Base-by-base conservation (phyloP, 139 green algal species). In the Chlorella sp. region DNA sequence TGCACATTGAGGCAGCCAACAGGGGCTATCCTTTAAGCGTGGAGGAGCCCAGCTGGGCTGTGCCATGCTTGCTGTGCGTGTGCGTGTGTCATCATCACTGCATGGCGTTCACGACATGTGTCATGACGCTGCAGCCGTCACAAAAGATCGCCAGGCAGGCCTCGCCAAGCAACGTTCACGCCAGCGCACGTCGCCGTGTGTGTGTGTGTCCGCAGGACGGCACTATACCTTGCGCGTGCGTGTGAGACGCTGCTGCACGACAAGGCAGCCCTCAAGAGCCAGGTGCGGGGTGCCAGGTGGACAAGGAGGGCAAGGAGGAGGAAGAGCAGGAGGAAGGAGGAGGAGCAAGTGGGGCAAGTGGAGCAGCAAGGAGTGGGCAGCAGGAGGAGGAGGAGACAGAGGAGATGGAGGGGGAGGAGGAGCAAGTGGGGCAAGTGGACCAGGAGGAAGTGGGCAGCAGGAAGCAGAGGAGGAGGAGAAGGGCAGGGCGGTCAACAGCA, bases 161-260 rank as follows among this genome's bases (percentile, higher is more conserved):
- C n/a, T n/a, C n/a, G n/a, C n/a, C n/a, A n/a, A n/a, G n/a, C n/a
- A n/a, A n/a, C n/a, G n/a, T n/a, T n/a, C n/a, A n/a, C n/a, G n/a
- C n/a, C n/a, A n/a, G n/a, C n/a, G n/a, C n/a, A n/a, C n/a, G n/a
- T n/a, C n/a, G n/a, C n/a, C n/a, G n/a, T n/a, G n/a, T n/a, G n/a
- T n/a, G n/a, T n/a, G n/a, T n/a, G 24, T 31, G 59, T 10, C 59
- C 26, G 55, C 34, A 80, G 70, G 67, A 74, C 77, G 5, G 74
- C 73, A 0, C 26, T 61, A 10, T 67, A 77, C 5, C 70, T 87
- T 31, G 71, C 85, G 1, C 77, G 75, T 24, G 85, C 88, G 68
- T 84, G 72, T 62, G 89, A 93, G 62, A 72, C 86, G 6, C 75
- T 89, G 76, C 73, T 91, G 77, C 76, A 80, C 1, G 80, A 88